Conservation (phyloP, 2,329 filamentous ascomycete genomes). For the Claviceps capensis region DNA sequence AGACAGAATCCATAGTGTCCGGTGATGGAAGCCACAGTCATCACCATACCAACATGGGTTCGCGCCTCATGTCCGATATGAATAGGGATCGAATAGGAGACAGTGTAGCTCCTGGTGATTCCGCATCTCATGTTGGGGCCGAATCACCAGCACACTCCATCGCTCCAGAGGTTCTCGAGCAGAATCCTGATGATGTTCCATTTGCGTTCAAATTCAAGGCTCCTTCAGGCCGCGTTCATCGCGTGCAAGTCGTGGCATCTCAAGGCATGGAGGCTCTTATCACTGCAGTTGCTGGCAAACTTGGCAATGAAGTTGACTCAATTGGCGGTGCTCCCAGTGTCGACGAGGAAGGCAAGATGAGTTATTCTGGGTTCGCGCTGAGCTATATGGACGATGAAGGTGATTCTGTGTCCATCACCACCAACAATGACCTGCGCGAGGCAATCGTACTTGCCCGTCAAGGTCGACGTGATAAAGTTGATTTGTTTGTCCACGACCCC, state of each 20-base stretch:
- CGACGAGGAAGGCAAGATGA: slow-evolving; percentile 70
- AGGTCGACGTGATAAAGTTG: slow-evolving; percentile 76
- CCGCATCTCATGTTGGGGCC: slow-evolving; percentile 78
- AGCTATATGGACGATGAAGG: slow-evolving; percentile 96
- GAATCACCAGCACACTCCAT: slow-evolving; percentile 62
- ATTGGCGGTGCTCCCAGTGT: slow-evolving; percentile 71
- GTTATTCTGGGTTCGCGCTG: slow-evolving; percentile 69
- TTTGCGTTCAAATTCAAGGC: slow-evolving; percentile 99
- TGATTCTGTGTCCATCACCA: slow-evolving; percentile 92
- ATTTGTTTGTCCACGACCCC: slow-evolving; percentile 91
- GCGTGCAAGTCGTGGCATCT: slow-evolving; percentile 70
- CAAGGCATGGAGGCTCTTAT: slow-evolving; percentile 74
- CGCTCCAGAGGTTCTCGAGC: slow-evolving; percentile 35
- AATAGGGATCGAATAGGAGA: slow-evolving; percentile 59
- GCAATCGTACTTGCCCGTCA: slow-evolving; percentile 74
- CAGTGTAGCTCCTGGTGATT: slow-evolving; percentile 84
- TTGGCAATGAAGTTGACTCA: slow-evolving; percentile 67
- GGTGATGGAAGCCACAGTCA: slow-evolving; percentile 71
- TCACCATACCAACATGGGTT: slow-evolving; percentile 47
- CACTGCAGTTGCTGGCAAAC: slow-evolving; percentile 63
- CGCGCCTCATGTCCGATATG: slow-evolving; percentile 66
- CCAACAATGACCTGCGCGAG: slow-evolving; percentile 83
- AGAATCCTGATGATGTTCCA: slow-evolving; percentile 54
- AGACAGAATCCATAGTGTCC: slow-evolving; percentile 92
- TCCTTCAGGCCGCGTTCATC: slow-evolving; percentile 84